Percentiles rank a stretch among this genome's conserved stretches.
Conservation (phyloP, 2,329 filamentous ascomycete genomes). For the Pseudohalonectria lignicola region DNA sequence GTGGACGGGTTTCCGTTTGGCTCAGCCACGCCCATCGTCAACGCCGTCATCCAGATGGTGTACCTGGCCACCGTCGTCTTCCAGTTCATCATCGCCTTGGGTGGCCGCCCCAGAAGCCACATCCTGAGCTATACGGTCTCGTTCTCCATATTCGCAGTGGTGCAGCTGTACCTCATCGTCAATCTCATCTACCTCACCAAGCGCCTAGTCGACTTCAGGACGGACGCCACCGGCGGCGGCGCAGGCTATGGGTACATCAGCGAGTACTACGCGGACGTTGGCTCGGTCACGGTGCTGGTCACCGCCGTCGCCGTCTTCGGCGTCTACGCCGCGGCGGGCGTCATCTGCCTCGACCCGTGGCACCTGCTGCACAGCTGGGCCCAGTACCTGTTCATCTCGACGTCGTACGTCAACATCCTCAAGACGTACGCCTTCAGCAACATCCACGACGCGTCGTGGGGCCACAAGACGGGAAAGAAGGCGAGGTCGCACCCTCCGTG, state of each 20-base stretch:
- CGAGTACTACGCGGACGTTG: slow-evolving; percentile 61
- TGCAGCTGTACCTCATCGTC: slow-evolving; percentile 85
- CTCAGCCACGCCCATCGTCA: slow-evolving; percentile 76
- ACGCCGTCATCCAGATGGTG: slow-evolving; percentile 80
- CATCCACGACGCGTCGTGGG: slow-evolving; percentile 99
- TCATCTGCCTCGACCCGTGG: slow-evolving; percentile 97
- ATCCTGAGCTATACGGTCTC: slow-evolving; percentile 87
- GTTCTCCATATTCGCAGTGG: slow-evolving; percentile 74
- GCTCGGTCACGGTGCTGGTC: slow-evolving; percentile 92
- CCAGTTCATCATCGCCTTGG: slow-evolving; percentile 92
- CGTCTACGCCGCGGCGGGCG: slow-evolving; percentile 92
- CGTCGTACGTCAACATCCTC: slow-evolving; percentile 97
- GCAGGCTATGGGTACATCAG: slow-evolving; percentile 76
- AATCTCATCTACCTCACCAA: slow-evolving; percentile 73
- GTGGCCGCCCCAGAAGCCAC: slow-evolving; percentile 94
- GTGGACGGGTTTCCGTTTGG: slow-evolving; percentile 79
- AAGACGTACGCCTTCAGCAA: slow-evolving; percentile 99
- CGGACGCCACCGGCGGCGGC: slow-evolving; percentile 67
- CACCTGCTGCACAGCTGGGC: slow-evolving; percentile 99
- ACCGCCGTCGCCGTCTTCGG: slow-evolving; percentile 90
- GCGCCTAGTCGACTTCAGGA: slow-evolving; percentile 61
- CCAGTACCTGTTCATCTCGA: slow-evolving; percentile 84
- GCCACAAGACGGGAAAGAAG: slow-evolving; percentile 98
- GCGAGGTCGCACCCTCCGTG: slow-evolving; percentile 86
- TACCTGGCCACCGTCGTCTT: slow-evolving; percentile 86